Conservation (phyloP, 1,139 yeast genomes). For the Taphrina deformans region DNA sequence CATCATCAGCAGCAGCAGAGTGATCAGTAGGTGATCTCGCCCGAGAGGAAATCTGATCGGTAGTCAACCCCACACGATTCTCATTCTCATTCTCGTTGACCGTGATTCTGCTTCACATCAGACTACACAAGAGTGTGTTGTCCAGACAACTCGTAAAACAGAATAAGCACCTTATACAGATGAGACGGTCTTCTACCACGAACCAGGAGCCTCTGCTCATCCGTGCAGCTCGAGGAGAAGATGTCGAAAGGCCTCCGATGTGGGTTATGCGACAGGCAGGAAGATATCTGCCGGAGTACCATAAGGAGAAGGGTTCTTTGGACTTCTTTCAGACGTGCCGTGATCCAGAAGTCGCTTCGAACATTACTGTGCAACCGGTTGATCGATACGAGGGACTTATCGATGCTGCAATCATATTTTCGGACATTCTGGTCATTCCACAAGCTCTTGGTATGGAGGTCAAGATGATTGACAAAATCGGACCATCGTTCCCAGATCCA, state of each 20-base stretch:
- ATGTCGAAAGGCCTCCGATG: constrained; percentile 93
- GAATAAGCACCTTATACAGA: no score
- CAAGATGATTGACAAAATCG: constrained; percentile 90
- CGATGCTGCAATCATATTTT: constrained; percentile 95
- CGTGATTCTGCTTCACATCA: no score
- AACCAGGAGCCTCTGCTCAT: constrained; percentile 47
- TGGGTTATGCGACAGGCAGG: constrained; percentile 75
- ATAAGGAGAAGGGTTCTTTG: constrained; percentile 76
- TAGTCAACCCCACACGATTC: neutral
- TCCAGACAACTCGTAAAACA: no score
- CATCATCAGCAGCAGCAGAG: neutral
- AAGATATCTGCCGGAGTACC: constrained; percentile 70
- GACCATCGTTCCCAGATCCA: constrained; percentile 91
- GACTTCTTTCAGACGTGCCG: constrained; percentile 93
- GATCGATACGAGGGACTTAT: constrained; percentile 83
- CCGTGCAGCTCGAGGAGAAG: constrained; percentile 79
- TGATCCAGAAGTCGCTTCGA: constrained; percentile 90
- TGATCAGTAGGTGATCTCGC: neutral
- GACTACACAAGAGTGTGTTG: no score
- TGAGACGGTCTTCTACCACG: neutral
- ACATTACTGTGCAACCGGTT: constrained; percentile 92
- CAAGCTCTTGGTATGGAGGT: constrained; percentile 98
- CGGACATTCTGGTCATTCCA: constrained; percentile 93
- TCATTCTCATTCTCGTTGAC: no score
- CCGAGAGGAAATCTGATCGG: no score